Evolutionary conservation across 1,284 basidiomycete genomes (phyloP).

Genomic region (Porogramme epimiltina): DNA sequence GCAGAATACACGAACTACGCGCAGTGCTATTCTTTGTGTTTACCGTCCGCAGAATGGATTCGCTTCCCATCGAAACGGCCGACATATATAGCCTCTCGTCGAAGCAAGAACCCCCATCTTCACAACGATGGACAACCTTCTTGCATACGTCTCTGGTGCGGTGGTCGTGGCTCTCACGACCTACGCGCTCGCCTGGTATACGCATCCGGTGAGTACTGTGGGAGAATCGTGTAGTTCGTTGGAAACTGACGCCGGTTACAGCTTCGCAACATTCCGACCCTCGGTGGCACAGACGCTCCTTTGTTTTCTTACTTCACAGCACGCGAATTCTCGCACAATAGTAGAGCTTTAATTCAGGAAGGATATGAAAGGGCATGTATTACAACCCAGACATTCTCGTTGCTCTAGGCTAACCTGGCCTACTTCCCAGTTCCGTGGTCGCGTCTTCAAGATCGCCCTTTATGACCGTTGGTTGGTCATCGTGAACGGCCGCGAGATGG

Average conservation of each 20-base stretch:
- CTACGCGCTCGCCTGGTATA: constrained; percentile 1
- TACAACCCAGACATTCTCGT: constrained; percentile 7
- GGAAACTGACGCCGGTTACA: too few relatives aligned
- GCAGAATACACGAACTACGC: too few relatives aligned
- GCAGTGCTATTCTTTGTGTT: too few relatives aligned
- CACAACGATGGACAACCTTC: background rate
- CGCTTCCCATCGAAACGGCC: too few relatives aligned
- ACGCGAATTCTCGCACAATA: constrained; percentile 23
- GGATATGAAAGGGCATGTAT: constrained; percentile 42
- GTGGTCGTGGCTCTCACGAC: background rate
- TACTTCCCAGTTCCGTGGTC: constrained; percentile 20
- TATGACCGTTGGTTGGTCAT: constrained; percentile 34
- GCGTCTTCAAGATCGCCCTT: constrained; percentile 37
- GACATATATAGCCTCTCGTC: too few relatives aligned
- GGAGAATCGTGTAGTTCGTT: too few relatives aligned
- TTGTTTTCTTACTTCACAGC: constrained; percentile 31
- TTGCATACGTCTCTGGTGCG: background rate
- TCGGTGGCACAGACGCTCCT: constrained; percentile 26
- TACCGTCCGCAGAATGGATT: too few relatives aligned
- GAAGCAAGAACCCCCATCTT: too few relatives aligned
- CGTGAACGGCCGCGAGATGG: constrained; percentile 20
- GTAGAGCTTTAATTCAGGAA: constrained; percentile 35
- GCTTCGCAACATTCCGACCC: constrained; percentile 29
- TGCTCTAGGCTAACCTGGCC: background rate
- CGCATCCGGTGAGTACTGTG: background rate